phyloP scores from a whole-genome alignment of 805 yeast species.

The Kodamaea hsintzibuensis region DNA sequence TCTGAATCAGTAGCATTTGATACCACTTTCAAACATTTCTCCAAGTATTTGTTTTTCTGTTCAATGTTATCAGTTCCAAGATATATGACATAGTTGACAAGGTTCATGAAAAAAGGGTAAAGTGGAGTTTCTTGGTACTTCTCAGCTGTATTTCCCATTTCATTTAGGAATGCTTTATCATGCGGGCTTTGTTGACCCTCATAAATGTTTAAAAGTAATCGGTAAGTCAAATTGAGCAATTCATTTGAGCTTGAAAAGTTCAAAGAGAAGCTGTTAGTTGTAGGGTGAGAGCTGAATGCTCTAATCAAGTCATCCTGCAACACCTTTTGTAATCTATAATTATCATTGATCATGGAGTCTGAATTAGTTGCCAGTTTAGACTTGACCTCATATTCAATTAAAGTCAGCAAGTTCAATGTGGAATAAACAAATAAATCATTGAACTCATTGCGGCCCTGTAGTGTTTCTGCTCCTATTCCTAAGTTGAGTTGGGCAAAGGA shows the following conservation, averaged over 20 bases:
- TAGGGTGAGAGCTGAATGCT: constrained; percentile 14
- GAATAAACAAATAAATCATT: constrained; percentile 33
- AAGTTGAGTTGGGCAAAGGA: constrained; percentile 16
- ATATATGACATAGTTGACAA: constrained; percentile 19
- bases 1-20: constrained; percentile 16
- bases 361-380: constrained; percentile 5
- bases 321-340: constrained; percentile 13
- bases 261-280: constrained; percentile 19
- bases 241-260: constrained; percentile 19
- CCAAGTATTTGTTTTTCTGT: constrained; percentile 16
- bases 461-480: constrained; percentile 27
- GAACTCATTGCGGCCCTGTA: constrained; percentile 18
- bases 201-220: constrained; percentile 13
- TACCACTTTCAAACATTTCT: constrained; percentile 16
- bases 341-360: constrained; percentile 4
- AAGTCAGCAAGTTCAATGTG: constrained; percentile 27
- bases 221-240: constrained; percentile 17
- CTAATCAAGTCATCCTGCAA: constrained; percentile 17
- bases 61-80: constrained; percentile 15
- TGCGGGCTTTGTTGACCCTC: constrained; percentile 3
- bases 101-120: constrained; percentile 19
- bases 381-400: constrained; percentile 25
- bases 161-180: neutral
- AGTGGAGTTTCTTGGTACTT: constrained; percentile 3
- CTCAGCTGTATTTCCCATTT: constrained; percentile 5